Conservation (phyloP, 495 filamentous ascomycete species). For the Daldinia childiae region DNA sequence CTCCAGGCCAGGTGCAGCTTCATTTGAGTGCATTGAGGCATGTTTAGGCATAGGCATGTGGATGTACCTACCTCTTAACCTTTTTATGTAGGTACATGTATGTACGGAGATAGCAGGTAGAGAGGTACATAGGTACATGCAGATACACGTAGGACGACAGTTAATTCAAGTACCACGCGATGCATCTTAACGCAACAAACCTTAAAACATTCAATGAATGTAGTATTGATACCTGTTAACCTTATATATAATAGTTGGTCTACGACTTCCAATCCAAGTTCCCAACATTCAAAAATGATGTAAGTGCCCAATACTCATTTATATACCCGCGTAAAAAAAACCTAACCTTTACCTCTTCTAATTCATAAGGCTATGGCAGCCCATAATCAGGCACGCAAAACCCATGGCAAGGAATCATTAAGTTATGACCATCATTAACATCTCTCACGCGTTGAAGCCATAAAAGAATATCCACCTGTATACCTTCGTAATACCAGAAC, state of each 20-base stretch:
- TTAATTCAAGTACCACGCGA: not conserved
- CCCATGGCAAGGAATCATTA: slow-evolving; percentile 12
- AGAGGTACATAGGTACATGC: not conserved
- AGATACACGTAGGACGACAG: not conserved
- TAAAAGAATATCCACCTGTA: slow-evolving; percentile 7
- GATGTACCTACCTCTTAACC: no score
- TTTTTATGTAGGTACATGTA: no score
- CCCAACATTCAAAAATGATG: not conserved
- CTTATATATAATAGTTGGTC: no score
- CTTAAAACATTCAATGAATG: no score
- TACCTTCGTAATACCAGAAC: not conserved
- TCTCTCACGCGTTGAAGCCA: slow-evolving; percentile 1
- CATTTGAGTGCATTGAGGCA: no score
- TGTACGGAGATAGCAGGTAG: no score
- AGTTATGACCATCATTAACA: not conserved
- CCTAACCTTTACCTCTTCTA: not conserved
- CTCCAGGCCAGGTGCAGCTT: no score
- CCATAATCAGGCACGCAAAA: slow-evolving; percentile 28
- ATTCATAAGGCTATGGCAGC: not conserved
- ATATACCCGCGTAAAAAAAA: not conserved
- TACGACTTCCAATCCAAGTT: no score
- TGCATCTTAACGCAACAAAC: no score
- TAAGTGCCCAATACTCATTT: no score
- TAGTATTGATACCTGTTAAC: no score
- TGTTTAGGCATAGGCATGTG: no score